Evolutionary conservation across 495 filamentous ascomycete species (phyloP).

Genomic region (Talaromyces adpressus): DNA sequence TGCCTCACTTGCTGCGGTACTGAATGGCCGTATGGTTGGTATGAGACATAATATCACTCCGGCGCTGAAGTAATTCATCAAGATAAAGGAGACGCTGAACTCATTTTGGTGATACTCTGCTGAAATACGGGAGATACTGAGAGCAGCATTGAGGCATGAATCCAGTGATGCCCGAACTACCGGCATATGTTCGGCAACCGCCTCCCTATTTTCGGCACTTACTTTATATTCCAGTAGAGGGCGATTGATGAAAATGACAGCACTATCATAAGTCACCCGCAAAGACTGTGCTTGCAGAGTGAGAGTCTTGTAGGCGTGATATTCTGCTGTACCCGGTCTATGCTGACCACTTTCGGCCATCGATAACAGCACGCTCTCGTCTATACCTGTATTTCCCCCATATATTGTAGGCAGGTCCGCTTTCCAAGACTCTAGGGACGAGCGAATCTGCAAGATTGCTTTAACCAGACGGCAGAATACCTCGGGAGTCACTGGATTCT

Average conservation of each 20-base stretch:
- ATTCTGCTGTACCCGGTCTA: neutral
- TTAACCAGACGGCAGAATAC: neutral
- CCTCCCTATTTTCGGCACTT: neutral
- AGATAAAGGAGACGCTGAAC: neutral
- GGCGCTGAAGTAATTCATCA: constrained; percentile 1
- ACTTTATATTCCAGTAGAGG: neutral
- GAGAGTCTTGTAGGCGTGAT: neutral
- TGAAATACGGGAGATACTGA: neutral
- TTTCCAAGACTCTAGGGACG: constrained; percentile 5
- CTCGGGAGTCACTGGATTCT: neutral
- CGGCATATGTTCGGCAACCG: neutral
- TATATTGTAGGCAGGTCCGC: neutral
- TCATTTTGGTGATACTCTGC: neutral
- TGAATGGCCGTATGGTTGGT: constrained; percentile 2
- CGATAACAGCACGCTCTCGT: neutral
- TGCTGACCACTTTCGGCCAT: neutral
- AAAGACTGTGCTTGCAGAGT: neutral
- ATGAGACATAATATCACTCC: constrained; percentile 1
- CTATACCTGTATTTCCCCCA: neutral
- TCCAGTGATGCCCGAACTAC: neutral
- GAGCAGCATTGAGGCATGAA: neutral
- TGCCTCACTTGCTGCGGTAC: neutral
- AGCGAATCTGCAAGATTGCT: neutral
- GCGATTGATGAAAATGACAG: constrained; percentile 3
- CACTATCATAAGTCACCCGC: constrained; percentile 1